Percentiles rank a stretch among this genome's conserved stretches.
phyloP scores from a whole-genome alignment of 495 filamentous ascomycete species.

The Staphylotrichum tortipilum region DNA sequence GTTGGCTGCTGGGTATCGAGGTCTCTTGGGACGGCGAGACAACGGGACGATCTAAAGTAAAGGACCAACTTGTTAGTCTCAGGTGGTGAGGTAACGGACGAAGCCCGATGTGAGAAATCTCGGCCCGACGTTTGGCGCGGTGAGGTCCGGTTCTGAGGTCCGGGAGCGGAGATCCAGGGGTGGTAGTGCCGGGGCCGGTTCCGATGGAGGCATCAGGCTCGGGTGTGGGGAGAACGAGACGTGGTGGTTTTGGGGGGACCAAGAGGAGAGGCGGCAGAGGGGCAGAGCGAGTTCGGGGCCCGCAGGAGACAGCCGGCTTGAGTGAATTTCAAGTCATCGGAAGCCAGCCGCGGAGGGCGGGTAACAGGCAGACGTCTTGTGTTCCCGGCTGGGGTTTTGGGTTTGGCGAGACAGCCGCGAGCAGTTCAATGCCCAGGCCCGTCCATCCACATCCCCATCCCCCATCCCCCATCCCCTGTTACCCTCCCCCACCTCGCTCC shows the following conservation, averaged over 20 bases:
- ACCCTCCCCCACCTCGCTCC: too few relatives aligned
- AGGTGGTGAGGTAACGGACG: too few relatives aligned
- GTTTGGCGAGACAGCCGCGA: too few relatives aligned
- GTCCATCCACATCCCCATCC: too few relatives aligned
- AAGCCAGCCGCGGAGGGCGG: background rate
- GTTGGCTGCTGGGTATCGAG: background rate
- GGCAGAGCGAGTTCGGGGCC: background rate
- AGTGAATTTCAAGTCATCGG: background rate
- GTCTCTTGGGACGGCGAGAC: background rate
- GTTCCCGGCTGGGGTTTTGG: background rate
- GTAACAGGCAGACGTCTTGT: too few relatives aligned
- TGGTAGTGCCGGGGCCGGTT: too few relatives aligned
- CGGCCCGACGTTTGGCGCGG: background rate
- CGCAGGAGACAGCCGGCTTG: background rate
- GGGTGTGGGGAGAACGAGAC: background rate
- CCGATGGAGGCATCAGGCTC: background rate
- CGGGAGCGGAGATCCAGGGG: background rate
- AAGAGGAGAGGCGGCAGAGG: background rate
- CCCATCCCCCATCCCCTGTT: too few relatives aligned
- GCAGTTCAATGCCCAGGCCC: too few relatives aligned
- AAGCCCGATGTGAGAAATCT: background rate
- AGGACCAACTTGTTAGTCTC: too few relatives aligned
- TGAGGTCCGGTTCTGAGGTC: background rate
- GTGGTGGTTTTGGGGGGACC: background rate
- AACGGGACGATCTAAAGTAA: constrained; percentile 1